Evolutionary conservation across 768 basidiomycete genomes (phyloP).

Genomic region (Boletus speciosus): DNA sequence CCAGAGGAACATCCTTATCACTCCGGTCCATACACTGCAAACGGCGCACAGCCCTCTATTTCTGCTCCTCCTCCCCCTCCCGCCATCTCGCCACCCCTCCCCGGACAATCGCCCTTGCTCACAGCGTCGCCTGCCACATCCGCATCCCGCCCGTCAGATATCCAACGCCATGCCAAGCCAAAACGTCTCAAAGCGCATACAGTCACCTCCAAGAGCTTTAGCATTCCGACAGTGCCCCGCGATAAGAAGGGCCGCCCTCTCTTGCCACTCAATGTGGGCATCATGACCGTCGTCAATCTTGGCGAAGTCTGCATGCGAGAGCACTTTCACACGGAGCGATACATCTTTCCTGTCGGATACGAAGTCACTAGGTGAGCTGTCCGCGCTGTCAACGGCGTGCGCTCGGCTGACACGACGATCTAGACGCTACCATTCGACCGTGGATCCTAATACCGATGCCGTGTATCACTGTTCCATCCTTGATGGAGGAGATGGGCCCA

Average conservation of each 20-base stretch:
- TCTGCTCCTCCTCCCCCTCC: constrained; percentile 13
- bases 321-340: constrained; percentile 83
- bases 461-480: constrained; percentile 82
- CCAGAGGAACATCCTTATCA: constrained; percentile 33
- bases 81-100: constrained; percentile 19
- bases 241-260: constrained; percentile 68
- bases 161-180: constrained; percentile 54
- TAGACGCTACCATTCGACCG: constrained; percentile 77
- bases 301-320: constrained; percentile 79
- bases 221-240: constrained; percentile 75
- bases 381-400: neutral
- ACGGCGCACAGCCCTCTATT: constrained; percentile 19
- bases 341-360: constrained; percentile 87
- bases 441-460: constrained; percentile 61
- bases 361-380: constrained; percentile 66
- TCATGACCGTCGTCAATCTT: constrained; percentile 76
- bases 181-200: constrained; percentile 80
- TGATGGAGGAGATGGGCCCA: constrained; percentile 81
- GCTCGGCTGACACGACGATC: constrained; percentile 2
- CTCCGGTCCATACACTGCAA: constrained; percentile 20
- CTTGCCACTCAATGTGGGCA: constrained; percentile 78
- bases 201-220: constrained; percentile 71
- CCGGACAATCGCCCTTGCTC: constrained; percentile 22
- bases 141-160: constrained; percentile 25
- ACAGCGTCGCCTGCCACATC: constrained; percentile 16